A percentile compares a stretch with the other conserved stretches of the same genome.
These are phyloP conservation scores for Hippophae rhamnoides DNA, from an alignment of 306 rosid species.

Conservation along the genomic window DNA sequence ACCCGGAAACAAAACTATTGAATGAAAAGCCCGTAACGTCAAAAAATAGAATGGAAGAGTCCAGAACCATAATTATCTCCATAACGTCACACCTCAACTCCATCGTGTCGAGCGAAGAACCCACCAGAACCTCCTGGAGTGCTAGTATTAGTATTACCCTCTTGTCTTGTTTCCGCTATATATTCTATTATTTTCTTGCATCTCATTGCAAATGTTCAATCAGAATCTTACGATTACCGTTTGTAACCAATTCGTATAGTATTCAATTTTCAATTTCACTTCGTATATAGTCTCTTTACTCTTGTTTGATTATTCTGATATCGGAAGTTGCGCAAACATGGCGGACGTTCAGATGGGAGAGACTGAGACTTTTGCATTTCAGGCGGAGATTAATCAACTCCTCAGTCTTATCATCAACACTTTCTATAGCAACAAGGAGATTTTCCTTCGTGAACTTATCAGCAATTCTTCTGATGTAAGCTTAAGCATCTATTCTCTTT, in stretches of 20 bases:
- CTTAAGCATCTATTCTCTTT: background rate
- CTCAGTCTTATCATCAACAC: slow-evolving; percentile 33
- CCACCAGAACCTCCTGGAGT: slow-evolving; percentile 10
- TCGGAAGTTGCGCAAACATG: background rate
- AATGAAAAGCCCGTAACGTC: no score
- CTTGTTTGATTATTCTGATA: background rate
- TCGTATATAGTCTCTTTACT: background rate
- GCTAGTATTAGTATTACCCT: background rate
- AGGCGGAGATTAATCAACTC: slow-evolving; percentile 30
- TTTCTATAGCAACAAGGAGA: slow-evolving; percentile 27
- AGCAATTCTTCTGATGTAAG: slow-evolving; percentile 27
- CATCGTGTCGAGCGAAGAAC: background rate
- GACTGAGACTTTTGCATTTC: slow-evolving; percentile 22
- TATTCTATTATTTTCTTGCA: background rate
- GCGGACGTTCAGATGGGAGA: slow-evolving; percentile 18
- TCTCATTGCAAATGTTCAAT: background rate
- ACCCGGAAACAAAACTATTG: no score
- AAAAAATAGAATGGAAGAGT: no score
- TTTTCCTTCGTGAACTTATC: slow-evolving; percentile 29
- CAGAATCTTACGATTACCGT: background rate
- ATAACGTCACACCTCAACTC: background rate
- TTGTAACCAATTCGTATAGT: no score
- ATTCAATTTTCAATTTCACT: background rate
- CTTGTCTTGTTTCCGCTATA: no score
- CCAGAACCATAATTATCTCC: no score